Evolutionary conservation across 2,329 filamentous ascomycete genomes (phyloP).

Genomic region (Aspergillus fumigatus): DNA sequence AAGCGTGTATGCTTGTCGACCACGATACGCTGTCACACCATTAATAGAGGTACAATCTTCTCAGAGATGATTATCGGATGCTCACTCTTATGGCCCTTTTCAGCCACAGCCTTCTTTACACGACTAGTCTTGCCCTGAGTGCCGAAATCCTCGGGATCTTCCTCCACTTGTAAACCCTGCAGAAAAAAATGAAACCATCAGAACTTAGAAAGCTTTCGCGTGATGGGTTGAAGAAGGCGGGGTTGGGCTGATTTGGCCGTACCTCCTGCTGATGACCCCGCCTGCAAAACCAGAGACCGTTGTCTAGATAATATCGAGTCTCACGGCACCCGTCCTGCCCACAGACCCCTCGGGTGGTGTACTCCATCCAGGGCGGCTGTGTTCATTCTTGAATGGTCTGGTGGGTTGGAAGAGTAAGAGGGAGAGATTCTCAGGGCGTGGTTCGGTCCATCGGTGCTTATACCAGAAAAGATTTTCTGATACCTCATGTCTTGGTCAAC

Average conservation of each 20-base stretch:
- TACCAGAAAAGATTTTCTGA: neutral
- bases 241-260: constrained; percentile 17
- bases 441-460: neutral
- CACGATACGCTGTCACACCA: constrained; percentile 46
- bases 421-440: neutral
- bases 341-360: constrained; percentile 46
- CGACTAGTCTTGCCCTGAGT: constrained; percentile 54
- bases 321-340: constrained; percentile 65
- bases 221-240: constrained; percentile 7
- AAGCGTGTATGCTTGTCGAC: constrained; percentile 66
- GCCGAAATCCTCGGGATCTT: constrained; percentile 67
- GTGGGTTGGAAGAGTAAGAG: neutral
- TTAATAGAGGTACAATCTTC: constrained; percentile 42
- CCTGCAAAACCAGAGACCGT: constrained; percentile 72
- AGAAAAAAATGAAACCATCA: constrained; percentile 1
- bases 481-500: neutral
- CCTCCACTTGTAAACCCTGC: constrained; percentile 44
- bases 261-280: constrained; percentile 78
- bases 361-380: constrained; percentile 35
- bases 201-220: constrained; percentile 7
- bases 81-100: constrained; percentile 49
- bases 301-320: constrained; percentile 66
- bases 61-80: neutral
- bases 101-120: constrained; percentile 51
- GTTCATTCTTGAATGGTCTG: constrained; percentile 22